Evolutionary conservation across 2,329 filamentous ascomycete genomes (phyloP).

Genomic region (Phoma sp.): DNA sequence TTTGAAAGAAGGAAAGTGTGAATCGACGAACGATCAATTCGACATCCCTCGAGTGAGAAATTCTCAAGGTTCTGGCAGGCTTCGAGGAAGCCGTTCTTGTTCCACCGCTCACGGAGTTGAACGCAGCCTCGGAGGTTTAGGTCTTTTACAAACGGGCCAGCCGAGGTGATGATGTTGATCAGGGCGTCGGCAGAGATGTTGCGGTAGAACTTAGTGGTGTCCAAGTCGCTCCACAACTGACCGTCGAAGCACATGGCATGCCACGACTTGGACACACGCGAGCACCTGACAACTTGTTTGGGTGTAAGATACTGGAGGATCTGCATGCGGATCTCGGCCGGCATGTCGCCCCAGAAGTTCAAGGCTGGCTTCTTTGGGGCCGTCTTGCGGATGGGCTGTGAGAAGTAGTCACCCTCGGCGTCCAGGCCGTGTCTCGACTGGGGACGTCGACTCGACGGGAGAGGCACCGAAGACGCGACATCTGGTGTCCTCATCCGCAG

Average conservation of each 20-base stretch:
- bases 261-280: constrained; percentile 78
- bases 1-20: constrained; percentile 83
- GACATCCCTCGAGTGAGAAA: constrained; percentile 87
- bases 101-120: constrained; percentile 83
- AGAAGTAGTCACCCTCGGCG: constrained; percentile 56
- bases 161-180: constrained; percentile 81
- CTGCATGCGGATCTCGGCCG: constrained; percentile 79
- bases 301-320: constrained; percentile 79
- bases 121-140: constrained; percentile 91
- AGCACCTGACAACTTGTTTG: constrained; percentile 79
- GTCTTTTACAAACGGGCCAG: constrained; percentile 88
- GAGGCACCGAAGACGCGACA: constrained; percentile 61
- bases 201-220: constrained; percentile 83
- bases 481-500: constrained; percentile 62
- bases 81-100: constrained; percentile 76
- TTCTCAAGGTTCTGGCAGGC: constrained; percentile 86
- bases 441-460: constrained; percentile 69
- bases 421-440: constrained; percentile 51
- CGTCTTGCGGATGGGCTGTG: constrained; percentile 47
- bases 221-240: constrained; percentile 86
- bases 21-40: constrained; percentile 78
- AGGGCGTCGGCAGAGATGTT: constrained; percentile 85
- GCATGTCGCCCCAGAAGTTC: constrained; percentile 82
- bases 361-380: constrained; percentile 52
- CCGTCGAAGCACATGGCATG: constrained; percentile 89